Base-by-base conservation (phyloP, 441 rosid genomes). In the Erysimum cheiri region DNA sequence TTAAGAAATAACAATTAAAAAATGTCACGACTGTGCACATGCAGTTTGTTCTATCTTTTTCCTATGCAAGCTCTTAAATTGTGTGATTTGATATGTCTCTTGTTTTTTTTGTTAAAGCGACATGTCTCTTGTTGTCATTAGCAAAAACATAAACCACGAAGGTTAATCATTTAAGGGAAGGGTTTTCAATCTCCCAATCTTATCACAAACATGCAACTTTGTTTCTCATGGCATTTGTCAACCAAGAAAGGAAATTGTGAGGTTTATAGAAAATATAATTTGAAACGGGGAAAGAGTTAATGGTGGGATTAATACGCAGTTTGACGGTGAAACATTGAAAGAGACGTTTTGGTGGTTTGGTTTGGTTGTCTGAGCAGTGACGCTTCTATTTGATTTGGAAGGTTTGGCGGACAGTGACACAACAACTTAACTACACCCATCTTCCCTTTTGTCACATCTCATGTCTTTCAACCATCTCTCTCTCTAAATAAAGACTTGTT, bases 381-480 rank as follows among this genome's bases (percentile, higher is more conserved):
- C 70, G 70, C 74, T 74, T 68, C 65, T 61, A 32, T 61, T 22
- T 54, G 65, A 74, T 74, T 53, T 68, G 78, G 73, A 68, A 68
- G 78, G 74, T 74, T 74, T 74, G 74, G 73, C 52, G 53, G 78
- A 74, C 70, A 68, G 74, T 68, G 78, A 74, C 78, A 47, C 73
- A 74, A 68, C 73, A 74, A 68, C 78, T 68, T 74, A 74, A 74
- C 78, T 46, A 61, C 64, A 67, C 59, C 57, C 64, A 67, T 60
- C 69, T 74, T 67, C 57, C 58, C 68, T 58, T 73, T 66, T 74
- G 78, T 74, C 78, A 74, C 73, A 68, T 74, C 69, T 68, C 78
- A 74, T 74, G 69, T 68, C 58, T 74, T 74, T 60, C 62, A 60
- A 15, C 61, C 44, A 36, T 73, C 54, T 39, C 67, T 35, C 58